These are phyloP conservation scores for Talaromyces pinophilus DNA, from an alignment of 2,329 filamentous ascomycete species.

Conservation along the genomic window DNA sequence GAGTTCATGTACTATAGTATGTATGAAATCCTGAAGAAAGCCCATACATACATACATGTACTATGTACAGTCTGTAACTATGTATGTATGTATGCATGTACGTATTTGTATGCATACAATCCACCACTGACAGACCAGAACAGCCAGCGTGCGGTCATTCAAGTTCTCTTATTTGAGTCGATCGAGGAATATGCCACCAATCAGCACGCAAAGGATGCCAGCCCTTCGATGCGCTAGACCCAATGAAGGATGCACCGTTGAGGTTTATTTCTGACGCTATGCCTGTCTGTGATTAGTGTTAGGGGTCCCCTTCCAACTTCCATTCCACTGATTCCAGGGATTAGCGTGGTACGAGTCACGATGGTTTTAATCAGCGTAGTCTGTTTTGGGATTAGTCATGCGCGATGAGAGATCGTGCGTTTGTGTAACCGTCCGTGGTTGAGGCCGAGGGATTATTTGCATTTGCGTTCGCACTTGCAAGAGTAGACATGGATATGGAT, in stretches of 20 bases:
- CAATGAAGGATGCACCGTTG: conserved; percentile 1
- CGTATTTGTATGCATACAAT: neutral
- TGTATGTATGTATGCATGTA: neutral
- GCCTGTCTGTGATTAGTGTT: neutral
- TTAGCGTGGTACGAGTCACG: neutral
- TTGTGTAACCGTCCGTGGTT: neutral
- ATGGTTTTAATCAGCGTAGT: neutral
- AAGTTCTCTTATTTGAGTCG: conserved; percentile 4
- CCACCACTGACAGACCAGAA: neutral
- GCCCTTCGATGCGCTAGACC: conserved; percentile 6
- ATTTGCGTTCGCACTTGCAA: neutral
- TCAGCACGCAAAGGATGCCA: neutral
- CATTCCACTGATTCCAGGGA: neutral
- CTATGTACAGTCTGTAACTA: neutral
- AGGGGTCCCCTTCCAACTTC: neutral
- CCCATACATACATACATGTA: neutral
- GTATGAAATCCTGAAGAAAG: neutral
- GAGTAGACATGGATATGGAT: neutral
- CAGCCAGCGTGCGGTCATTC: neutral
- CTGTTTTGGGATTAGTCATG: neutral
- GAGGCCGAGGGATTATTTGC: neutral
- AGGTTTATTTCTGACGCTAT: neutral
- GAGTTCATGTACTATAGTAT: neutral
- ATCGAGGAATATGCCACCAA: neutral
- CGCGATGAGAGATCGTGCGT: neutral